Conservation (phyloP, 441 rosid genomes). For the Geranium incanum region DNA sequence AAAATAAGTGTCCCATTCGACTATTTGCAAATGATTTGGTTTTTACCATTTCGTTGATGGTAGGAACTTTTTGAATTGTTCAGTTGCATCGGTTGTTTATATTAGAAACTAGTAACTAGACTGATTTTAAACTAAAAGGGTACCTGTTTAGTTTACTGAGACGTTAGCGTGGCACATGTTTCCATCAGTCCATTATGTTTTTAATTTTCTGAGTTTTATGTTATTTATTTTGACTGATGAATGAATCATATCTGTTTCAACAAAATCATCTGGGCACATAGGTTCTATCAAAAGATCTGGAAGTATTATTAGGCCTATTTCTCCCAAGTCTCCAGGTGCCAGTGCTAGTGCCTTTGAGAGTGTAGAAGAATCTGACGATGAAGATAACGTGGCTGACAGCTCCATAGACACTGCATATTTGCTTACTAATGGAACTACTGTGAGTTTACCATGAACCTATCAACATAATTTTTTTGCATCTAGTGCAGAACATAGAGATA, state of each 20-base stretch:
- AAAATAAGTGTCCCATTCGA: too few species aligned
- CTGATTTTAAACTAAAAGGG: background rate
- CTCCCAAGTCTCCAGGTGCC: slow-evolving; percentile 94
- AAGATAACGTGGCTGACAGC: slow-evolving; percentile 57
- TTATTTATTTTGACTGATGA: slow-evolving; percentile 4
- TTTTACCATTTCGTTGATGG: too few species aligned
- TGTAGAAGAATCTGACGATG: slow-evolving; percentile 87
- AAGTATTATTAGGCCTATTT: slow-evolving; percentile 58
- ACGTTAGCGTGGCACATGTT: background rate
- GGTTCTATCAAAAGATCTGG: slow-evolving; percentile 49
- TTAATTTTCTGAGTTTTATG: background rate
- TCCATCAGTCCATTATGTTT: background rate
- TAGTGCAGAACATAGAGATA: background rate
- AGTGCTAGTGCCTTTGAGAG: slow-evolving; percentile 92
- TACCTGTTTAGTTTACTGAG: background rate
- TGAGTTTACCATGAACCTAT: slow-evolving; percentile 37
- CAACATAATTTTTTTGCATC: background rate
- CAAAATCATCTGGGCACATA: slow-evolving; percentile 46
- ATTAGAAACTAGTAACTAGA: too few species aligned
- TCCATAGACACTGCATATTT: slow-evolving; percentile 44
- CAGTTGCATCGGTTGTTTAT: too few species aligned
- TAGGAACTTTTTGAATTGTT: too few species aligned
- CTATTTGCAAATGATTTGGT: too few species aligned
- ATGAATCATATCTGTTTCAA: slow-evolving; percentile 28
- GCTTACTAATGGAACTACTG: slow-evolving; percentile 58